Conservation (phyloP, 768 basidiomycete species). For the Paxillus ammoniavirescens region DNA sequence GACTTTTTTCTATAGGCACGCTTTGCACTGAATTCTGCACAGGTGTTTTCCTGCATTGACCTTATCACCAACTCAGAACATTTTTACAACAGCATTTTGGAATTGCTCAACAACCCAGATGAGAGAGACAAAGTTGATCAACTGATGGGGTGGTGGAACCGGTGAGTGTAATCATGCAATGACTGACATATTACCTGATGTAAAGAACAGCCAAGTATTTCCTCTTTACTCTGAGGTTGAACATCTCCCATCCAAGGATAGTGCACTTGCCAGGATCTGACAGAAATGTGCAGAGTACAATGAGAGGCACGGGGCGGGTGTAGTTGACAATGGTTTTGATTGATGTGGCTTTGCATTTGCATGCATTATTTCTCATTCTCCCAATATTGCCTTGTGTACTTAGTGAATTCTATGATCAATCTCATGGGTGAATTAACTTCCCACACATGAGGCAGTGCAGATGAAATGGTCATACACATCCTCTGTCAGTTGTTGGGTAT, state of each 20-base stretch:
- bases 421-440: too few species aligned
- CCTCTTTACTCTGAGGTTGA: neutral
- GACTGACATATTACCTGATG: neutral
- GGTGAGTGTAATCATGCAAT: neutral
- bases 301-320: neutral
- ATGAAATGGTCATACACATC: too few species aligned
- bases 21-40: slow-evolving; percentile 16
- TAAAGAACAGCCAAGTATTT: slow-evolving; percentile 3
- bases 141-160: slow-evolving; percentile 19
- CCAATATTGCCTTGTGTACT: too few species aligned
- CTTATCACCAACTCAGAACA: slow-evolving; percentile 21
- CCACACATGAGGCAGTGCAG: too few species aligned
- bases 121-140: slow-evolving; percentile 17
- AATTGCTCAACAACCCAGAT: slow-evolving; percentile 19
- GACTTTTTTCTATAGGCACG: slow-evolving; percentile 7
- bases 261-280: slow-evolving; percentile 1
- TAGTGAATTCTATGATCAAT: too few species aligned
- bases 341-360: too few species aligned
- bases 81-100: slow-evolving; percentile 22
- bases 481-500: too few species aligned
- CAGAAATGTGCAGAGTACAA: neutral
- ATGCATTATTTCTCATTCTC: too few species aligned
- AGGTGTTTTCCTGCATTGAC: slow-evolving; percentile 18
- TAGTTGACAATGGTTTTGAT: too few species aligned
- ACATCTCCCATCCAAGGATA: neutral